Evolutionary conservation across 2,329 filamentous ascomycete genomes (phyloP).

Genomic region (Sodiomyces alkalinus): DNA sequence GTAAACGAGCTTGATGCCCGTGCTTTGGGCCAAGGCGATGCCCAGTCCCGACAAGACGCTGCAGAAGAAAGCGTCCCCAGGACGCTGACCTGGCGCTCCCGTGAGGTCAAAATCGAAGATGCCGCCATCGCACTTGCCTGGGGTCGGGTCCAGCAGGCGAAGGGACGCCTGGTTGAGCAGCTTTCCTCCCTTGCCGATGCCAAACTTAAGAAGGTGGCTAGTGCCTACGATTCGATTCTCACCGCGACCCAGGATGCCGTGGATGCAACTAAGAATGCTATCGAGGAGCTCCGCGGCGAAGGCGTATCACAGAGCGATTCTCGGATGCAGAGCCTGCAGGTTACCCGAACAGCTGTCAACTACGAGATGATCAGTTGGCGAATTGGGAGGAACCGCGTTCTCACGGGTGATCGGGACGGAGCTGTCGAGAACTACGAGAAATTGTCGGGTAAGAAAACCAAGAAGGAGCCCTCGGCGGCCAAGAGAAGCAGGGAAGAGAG

Average conservation of each 20-base stretch:
- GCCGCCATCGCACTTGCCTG: constrained; percentile 80
- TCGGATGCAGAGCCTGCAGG: constrained; percentile 82
- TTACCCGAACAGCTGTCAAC: constrained; percentile 85
- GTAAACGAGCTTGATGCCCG: constrained; percentile 57
- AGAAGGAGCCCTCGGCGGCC: constrained; percentile 24
- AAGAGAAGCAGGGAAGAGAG: constrained; percentile 42
- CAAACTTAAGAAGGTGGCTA: constrained; percentile 53
- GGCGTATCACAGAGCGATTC: constrained; percentile 70
- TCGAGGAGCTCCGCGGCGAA: constrained; percentile 77
- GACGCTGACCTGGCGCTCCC: constrained; percentile 71
- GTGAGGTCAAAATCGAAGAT: constrained; percentile 80
- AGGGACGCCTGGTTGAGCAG: constrained; percentile 30
- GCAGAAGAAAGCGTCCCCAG: constrained; percentile 47
- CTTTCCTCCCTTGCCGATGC: constrained; percentile 27
- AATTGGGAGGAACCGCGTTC: constrained; percentile 78
- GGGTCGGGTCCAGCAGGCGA: constrained; percentile 47
- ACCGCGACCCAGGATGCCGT: constrained; percentile 85
- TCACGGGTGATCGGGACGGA: constrained; percentile 75
- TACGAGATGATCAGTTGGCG: constrained; percentile 92
- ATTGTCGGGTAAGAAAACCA: constrained; percentile 30
- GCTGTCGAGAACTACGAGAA: constrained; percentile 37
- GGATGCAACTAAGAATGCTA: constrained; percentile 83
- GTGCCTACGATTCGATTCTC: constrained; percentile 81
- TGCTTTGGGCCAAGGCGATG: constrained; percentile 43
- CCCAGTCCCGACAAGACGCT: too few relatives aligned